Percentiles rank a stretch among this genome's conserved stretches.
phyloP scores from a whole-genome alignment of 768 basidiomycete species.

The Serendipita vermifera region DNA sequence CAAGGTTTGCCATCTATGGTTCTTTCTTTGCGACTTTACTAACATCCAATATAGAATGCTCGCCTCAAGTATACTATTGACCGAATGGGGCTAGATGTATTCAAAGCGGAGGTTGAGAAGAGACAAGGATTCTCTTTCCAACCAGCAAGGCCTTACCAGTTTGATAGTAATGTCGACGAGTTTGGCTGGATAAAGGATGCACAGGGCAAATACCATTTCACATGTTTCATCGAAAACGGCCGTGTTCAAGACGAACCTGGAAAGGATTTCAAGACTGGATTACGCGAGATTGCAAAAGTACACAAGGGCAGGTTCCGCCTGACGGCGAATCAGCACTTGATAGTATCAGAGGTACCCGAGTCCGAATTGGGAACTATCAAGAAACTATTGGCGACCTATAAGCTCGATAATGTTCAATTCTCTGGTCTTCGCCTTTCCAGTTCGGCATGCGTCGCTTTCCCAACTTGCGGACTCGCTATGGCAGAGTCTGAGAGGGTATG shows the following conservation, averaged over 20 bases:
- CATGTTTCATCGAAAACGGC: conserved; percentile 93
- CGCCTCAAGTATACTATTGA: conserved; percentile 96
- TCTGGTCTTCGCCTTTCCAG: conserved; percentile 73
- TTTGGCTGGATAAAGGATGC: conserved; percentile 86
- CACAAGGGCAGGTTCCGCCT: conserved; percentile 91
- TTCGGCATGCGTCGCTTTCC: conserved; percentile 95
- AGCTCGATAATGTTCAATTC: conserved; percentile 74
- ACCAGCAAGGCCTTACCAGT: conserved; percentile 62
- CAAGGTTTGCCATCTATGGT: conserved; percentile 31
- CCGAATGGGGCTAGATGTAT: conserved; percentile 77
- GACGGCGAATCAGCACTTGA: conserved; percentile 89
- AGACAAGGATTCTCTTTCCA: conserved; percentile 66
- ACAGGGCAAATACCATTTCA: conserved; percentile 84
- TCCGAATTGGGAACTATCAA: conserved; percentile 70
- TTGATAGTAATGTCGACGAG: conserved; percentile 84
- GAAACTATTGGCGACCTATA: conserved; percentile 64
- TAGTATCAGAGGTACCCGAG: conserved; percentile 69
- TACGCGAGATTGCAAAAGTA: conserved; percentile 83
- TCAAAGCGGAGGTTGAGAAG: conserved; percentile 82
- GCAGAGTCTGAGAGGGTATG: conserved; percentile 60
- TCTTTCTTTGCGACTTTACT: background rate
- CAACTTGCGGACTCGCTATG: conserved; percentile 82
- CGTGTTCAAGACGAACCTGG: conserved; percentile 90
- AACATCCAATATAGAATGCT: conserved; percentile 43
- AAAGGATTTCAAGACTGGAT: conserved; percentile 80